A percentile compares a stretch with the other conserved stretches of the same genome.
Evolutionary conservation across 345 rosid genomes (phyloP).

Genomic region (Viola odorata): DNA sequence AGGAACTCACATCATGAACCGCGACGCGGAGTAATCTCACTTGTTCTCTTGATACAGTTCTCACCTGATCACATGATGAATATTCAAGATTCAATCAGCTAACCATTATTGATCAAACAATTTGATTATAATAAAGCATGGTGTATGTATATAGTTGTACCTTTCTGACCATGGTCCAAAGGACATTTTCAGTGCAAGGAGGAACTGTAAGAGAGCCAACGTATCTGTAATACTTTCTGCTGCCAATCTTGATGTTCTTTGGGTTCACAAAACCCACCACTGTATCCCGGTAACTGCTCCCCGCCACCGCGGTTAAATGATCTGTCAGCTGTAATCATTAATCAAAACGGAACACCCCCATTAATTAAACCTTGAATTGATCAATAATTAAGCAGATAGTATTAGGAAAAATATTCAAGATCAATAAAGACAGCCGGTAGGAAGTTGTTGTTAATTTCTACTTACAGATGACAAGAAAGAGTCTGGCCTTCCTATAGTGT

Average conservation of each 20-base stretch:
- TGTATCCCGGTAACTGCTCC: constrained; percentile 19
- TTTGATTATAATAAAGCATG: background rate
- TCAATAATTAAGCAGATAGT: too few relatives aligned
- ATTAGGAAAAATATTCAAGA: too few relatives aligned
- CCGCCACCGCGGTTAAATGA: constrained; percentile 30
- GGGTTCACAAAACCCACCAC: constrained; percentile 50
- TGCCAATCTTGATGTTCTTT: constrained; percentile 38
- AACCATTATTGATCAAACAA: background rate
- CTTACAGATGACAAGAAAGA: constrained; percentile 54
- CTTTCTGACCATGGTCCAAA: constrained; percentile 64
- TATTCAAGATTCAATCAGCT: background rate
- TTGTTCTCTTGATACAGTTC: constrained; percentile 59
- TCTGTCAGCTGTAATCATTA: constrained; percentile 32
- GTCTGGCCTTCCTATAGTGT: constrained; percentile 63
- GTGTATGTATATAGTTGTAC: constrained; percentile 17
- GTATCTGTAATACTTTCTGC: constrained; percentile 69
- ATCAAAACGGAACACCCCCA: background rate
- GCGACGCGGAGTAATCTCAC: constrained; percentile 59
- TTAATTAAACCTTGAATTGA: too few relatives aligned
- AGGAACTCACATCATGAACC: constrained; percentile 65
- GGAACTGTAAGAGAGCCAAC: constrained; percentile 83
- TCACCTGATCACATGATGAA: constrained; percentile 38
- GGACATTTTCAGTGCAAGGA: constrained; percentile 73
- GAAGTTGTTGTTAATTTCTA: too few relatives aligned
- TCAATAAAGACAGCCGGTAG: too few relatives aligned